Percentiles rank a stretch among this genome's conserved stretches.
Conservation (phyloP, 768 basidiomycete species). For the Cystofilobasidium ferigula region DNA sequence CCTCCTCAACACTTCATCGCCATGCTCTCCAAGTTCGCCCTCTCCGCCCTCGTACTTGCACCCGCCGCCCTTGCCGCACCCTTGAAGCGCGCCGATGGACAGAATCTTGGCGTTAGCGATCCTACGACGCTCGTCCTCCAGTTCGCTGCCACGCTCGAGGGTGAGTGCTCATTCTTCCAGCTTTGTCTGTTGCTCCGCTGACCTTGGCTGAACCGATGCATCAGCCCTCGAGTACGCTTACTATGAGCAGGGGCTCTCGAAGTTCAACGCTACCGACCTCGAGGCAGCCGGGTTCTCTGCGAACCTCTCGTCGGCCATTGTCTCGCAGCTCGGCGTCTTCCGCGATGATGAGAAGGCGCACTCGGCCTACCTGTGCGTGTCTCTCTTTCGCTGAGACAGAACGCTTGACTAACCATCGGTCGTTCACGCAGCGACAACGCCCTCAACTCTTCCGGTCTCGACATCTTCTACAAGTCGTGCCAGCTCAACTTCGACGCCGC, state of each 20-base stretch:
- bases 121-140: neutral
- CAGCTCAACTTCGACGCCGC: neutral
- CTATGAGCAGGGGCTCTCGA: conserved; percentile 54
- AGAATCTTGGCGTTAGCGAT: neutral
- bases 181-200: neutral
- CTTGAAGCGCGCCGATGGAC: neutral
- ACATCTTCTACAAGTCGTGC: neutral
- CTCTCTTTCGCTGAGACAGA: too few species aligned
- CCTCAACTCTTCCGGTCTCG: neutral
- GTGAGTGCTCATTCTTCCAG: neutral
- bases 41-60: neutral
- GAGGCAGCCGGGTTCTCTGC: conserved; percentile 53
- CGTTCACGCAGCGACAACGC: too few species aligned
- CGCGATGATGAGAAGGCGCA: neutral
- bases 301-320: conserved; percentile 49
- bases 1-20: neutral
- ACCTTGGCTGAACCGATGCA: neutral
- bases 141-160: neutral
- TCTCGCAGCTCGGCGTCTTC: neutral
- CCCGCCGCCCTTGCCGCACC: neutral
- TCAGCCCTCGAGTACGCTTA: conserved; percentile 51
- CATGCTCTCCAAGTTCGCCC: neutral
- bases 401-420: too few species aligned
- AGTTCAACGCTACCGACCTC: conserved; percentile 58
- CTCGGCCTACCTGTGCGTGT: conserved; percentile 6